Percentiles rank a stretch among this genome's conserved stretches.
These are phyloP conservation scores for Durusdinium trenchii DNA, from an alignment of 73 alveolate species.

Conservation along the genomic window DNA sequence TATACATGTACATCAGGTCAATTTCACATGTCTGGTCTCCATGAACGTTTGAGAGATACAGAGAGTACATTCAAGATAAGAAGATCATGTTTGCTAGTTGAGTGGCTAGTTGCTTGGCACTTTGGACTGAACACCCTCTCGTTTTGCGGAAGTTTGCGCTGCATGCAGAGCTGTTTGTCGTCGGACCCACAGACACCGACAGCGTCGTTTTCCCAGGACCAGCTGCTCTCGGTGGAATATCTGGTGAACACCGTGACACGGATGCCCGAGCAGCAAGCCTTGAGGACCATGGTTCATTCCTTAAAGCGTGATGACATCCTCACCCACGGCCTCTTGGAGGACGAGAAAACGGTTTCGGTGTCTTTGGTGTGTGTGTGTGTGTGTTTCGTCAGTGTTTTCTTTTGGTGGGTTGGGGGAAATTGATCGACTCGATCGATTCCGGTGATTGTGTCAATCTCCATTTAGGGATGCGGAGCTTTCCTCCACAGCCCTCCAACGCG, in stretches of 20 bases:
- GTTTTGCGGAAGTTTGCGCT: neutral
- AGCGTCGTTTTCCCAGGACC: no score
- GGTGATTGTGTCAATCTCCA: no score
- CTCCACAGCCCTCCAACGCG: no score
- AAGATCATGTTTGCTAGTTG: neutral
- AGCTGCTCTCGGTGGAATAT: slow-evolving; percentile 53
- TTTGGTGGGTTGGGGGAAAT: no score
- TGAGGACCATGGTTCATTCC: slow-evolving; percentile 31
- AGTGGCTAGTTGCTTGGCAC: neutral
- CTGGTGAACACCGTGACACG: slow-evolving; percentile 38
- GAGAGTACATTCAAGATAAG: neutral
- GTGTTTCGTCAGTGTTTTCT: no score
- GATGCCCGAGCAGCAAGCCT: slow-evolving; percentile 73
- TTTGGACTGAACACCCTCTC: neutral
- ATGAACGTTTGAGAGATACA: neutral
- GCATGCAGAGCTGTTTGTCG: no score
- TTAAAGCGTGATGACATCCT: slow-evolving; percentile 51
- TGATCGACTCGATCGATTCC: no score
- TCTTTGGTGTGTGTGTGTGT: no score
- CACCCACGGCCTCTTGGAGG: neutral
- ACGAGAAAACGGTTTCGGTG: neutral
- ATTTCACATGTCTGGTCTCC: neutral
- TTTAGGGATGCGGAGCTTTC: no score
- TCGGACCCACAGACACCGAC: no score
- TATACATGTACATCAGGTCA: neutral